Conservation (phyloP, 352 stramenopile genomes). For the Phytophthora parvispora region DNA sequence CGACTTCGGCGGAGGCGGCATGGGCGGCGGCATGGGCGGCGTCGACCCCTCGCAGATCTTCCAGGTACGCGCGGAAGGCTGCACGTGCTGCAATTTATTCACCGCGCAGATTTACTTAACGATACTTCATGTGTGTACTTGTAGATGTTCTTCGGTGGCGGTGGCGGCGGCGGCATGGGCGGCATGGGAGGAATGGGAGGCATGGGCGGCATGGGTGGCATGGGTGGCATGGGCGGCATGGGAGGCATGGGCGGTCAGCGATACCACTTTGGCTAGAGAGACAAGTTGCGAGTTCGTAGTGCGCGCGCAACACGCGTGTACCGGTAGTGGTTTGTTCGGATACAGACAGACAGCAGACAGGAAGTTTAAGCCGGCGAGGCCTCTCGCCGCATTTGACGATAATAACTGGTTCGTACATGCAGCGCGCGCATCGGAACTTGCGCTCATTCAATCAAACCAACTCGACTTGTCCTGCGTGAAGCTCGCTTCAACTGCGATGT, state of each 20-base stretch:
- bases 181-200: conserved; percentile 64
- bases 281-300: conserved; percentile 20
- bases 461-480: neutral
- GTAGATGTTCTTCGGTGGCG: conserved; percentile 88
- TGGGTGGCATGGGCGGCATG: conserved; percentile 62
- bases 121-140: neutral
- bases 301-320: conserved; percentile 23
- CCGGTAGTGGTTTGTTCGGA: conserved; percentile 25
- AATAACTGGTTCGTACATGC: conserved; percentile 41
- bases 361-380: conserved; percentile 32
- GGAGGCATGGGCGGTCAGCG: conserved; percentile 66
- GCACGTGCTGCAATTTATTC: conserved; percentile 1
- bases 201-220: conserved; percentile 63
- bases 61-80: conserved; percentile 50
- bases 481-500: conserved; percentile 3
- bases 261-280: conserved; percentile 86
- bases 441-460: neutral
- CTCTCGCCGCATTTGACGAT: conserved; percentile 32
- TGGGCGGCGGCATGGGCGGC: conserved; percentile 85
- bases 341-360: conserved; percentile 29
- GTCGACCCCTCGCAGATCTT: conserved; percentile 90
- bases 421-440: conserved; percentile 17
- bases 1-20: conserved; percentile 79
- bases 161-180: conserved; percentile 42
- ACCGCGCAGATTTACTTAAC: neutral